phyloP scores from a whole-genome alignment of 78 protist genomes.

The Chrysochromulina parva region DNA sequence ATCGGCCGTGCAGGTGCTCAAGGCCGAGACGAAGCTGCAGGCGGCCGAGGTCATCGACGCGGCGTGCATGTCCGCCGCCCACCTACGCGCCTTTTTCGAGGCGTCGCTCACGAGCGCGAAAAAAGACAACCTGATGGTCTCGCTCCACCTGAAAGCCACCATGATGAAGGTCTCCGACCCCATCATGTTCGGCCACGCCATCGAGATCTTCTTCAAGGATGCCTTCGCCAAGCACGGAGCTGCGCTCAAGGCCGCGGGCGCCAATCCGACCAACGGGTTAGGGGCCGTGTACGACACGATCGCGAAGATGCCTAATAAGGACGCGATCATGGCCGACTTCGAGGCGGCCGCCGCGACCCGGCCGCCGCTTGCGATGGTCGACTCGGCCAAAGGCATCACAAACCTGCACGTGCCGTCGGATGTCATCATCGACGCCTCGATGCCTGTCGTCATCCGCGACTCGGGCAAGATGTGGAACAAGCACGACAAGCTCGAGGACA shows the following conservation, averaged over 20 bases:
- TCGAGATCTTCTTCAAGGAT: neutral
- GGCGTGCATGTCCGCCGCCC: neutral
- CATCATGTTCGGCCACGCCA: conserved; percentile 42
- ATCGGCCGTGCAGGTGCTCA: neutral
- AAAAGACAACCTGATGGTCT: neutral
- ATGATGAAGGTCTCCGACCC: conserved; percentile 47
- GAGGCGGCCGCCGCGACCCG: conserved; percentile 31
- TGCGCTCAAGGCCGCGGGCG: no score
- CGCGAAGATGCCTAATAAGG: neutral
- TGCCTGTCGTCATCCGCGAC: conserved; percentile 54
- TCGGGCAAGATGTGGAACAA: conserved; percentile 56
- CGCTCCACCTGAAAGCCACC: conserved; percentile 43
- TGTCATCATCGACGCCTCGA: conserved; percentile 57
- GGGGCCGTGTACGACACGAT: no score
- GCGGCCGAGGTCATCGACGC: conserved; percentile 44
- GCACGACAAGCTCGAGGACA: conserved; percentile 36
- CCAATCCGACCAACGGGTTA: no score
- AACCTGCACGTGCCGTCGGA: conserved; percentile 54
- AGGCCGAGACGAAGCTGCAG: neutral
- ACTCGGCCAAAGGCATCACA: conserved; percentile 49
- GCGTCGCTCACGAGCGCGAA: neutral
- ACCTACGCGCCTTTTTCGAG: conserved; percentile 21
- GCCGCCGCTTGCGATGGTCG: neutral
- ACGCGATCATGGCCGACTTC: conserved; percentile 11
- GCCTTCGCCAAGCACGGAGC: neutral